These are phyloP conservation scores for Spongospora subterranea DNA, from an alignment of 208 protist genomes.

Conservation along the genomic window DNA sequence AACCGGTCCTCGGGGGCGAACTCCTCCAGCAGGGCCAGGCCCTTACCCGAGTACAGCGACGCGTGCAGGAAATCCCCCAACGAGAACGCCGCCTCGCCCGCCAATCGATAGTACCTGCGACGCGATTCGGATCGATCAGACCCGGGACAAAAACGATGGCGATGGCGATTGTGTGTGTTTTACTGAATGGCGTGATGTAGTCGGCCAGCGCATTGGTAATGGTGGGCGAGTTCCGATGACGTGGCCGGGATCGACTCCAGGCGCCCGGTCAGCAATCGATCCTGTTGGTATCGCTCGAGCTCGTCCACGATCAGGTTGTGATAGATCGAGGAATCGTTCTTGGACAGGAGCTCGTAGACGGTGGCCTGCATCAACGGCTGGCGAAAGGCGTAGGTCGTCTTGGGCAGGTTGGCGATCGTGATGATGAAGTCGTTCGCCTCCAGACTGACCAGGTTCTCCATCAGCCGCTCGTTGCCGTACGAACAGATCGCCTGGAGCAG, in stretches of 20 bases:
- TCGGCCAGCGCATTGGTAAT: constrained; percentile 17
- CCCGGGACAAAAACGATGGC: not conserved
- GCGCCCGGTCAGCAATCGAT: not conserved
- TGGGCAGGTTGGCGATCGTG: not conserved
- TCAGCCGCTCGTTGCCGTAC: constrained; percentile 17
- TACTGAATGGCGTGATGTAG: constrained; percentile 4
- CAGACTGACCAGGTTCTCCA: constrained; percentile 42
- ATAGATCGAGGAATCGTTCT: not conserved
- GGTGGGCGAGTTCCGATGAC: not conserved
- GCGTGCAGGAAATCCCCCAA: not conserved
- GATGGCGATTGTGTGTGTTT: not conserved
- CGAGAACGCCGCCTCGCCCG: constrained; percentile 27
- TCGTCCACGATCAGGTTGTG: constrained; percentile 37
- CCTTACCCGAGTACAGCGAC: not conserved
- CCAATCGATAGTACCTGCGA: constrained; percentile 21
- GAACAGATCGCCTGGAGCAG: constrained; percentile 18
- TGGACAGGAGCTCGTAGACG: constrained; percentile 16
- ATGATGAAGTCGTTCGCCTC: constrained; percentile 35
- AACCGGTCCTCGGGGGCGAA: not conserved
- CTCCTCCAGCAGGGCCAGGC: not conserved
- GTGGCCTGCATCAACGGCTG: constrained; percentile 22
- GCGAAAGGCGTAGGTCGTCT: constrained; percentile 26
- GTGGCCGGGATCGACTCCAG: constrained; percentile 10
- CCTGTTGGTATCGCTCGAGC: constrained; percentile 34
- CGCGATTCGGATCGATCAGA: too few relatives aligned